Evolutionary conservation across 148 eudicot species (phyloP).

Genomic region (Diospyros lotus): DNA sequence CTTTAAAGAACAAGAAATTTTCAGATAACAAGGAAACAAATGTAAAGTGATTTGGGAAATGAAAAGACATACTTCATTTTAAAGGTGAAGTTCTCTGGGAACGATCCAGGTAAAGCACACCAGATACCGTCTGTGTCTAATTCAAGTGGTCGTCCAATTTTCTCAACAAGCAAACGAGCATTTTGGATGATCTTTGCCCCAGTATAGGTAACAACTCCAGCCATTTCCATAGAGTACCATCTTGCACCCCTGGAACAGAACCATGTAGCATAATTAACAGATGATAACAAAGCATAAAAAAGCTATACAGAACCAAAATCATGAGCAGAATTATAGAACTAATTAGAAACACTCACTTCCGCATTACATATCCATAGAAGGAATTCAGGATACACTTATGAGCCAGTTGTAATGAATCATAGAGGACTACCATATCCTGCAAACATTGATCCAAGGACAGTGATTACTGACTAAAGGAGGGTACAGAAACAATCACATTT

Average conservation of each 20-base stretch:
- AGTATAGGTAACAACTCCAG: conserved; percentile 97
- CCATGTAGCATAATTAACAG: conserved; percentile 1
- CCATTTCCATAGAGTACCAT: conserved; percentile 99
- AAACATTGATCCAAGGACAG: conserved; percentile 17
- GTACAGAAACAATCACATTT: not conserved
- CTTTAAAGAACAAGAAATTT: not conserved
- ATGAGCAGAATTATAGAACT: conserved; percentile 8
- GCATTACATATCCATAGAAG: conserved; percentile 99
- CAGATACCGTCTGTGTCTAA: conserved; percentile 98
- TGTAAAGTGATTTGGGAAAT: not conserved
- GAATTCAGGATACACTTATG: conserved; percentile 98
- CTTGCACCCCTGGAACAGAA: conserved; percentile 76
- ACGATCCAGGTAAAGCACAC: conserved; percentile 95
- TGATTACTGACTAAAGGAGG: not conserved
- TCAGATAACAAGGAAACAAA: not conserved
- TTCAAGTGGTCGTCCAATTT: conserved; percentile 96
- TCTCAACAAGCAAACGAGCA: conserved; percentile 89
- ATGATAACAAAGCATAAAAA: not conserved
- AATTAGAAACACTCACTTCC: conserved; percentile 57
- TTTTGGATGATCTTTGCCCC: conserved; percentile 99
- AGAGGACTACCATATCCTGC: conserved; percentile 96
- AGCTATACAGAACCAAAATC: not conserved
- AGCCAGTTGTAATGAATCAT: conserved; percentile 99
- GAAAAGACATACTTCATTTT: conserved; percentile 61
- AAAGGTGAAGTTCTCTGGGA: conserved; percentile 95